Base-by-base conservation (phyloP, 78 protist genomes). In the Dictyostelium capitatum region DNA sequence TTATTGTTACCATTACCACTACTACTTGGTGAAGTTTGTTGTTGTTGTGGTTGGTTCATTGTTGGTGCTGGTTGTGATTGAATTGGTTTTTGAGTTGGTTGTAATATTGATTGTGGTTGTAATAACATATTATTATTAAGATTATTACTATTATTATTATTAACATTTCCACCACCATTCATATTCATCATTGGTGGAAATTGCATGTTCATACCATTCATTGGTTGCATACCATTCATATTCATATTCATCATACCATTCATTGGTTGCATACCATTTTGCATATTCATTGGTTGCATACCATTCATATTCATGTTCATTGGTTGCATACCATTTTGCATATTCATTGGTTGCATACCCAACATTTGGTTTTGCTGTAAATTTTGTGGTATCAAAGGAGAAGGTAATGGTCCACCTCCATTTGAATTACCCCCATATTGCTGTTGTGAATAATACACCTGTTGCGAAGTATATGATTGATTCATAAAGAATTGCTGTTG, bases 401-500 rank as follows among this genome's bases (percentile, higher is more conserved):
- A 54, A 54, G 25, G 83, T 51, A 79, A 56, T 20, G 83, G 83
- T 8, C 83, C 83, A 37, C 73, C 54, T 7, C 79, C 79, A 54
- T 51, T 25, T 37, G 70, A 30, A 62, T 62, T 62, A 25, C 70
- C 70, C n/a, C 70, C 70, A 62, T 25, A 62, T 23, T 37, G 43
- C 1, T 72, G 20, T 14, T 79, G 51, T 9, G 72, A 41, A 30
- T 74, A 84, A 28, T 59, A 75, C 43, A 84, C 92, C 48, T 84
- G 92, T 77, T 75, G 90, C 4, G 89, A 62, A 28, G 79, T 67
- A 15, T 51, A 87, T 54, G 93, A 87, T 48, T 87, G 93, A 77
- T 87, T 87, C 93, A 87, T 87, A n/a, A 72, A 77, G 67, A 59
- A 87, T 50, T 87, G 92, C 50, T 75, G 83, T 46, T 72, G 81